Evolutionary conservation across 2,329 filamentous ascomycete species (phyloP).

Genomic region (Leptoxyphium fumago): DNA sequence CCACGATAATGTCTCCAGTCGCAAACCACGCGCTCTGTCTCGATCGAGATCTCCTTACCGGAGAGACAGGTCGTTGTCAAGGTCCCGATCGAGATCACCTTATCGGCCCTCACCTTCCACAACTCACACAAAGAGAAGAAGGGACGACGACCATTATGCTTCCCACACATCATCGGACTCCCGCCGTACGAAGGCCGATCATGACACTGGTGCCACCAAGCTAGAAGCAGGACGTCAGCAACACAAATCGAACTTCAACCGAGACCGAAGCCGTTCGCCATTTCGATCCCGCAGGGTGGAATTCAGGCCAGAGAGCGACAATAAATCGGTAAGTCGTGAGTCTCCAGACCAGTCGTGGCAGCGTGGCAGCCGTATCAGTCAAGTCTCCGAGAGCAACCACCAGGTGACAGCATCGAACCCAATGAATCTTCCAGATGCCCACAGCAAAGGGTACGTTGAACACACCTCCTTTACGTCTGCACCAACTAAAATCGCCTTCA

Average conservation of each 20-base stretch:
- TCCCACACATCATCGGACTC: slow-evolving; percentile 38
- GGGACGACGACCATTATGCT: slow-evolving; percentile 45
- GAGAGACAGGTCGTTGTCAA: slow-evolving; percentile 30
- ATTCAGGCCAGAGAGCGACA: slow-evolving; percentile 2
- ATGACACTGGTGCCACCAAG: slow-evolving; percentile 30
- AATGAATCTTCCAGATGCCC: too few species aligned
- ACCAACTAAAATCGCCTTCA: too few species aligned
- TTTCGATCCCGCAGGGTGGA: slow-evolving; percentile 5
- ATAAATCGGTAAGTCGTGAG: slow-evolving; percentile 4
- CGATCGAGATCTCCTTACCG: slow-evolving; percentile 37
- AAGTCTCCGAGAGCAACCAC: too few species aligned
- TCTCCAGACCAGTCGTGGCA: not conserved
- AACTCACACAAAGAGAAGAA: slow-evolving; percentile 48
- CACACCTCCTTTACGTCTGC: too few species aligned
- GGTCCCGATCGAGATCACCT: slow-evolving; percentile 16
- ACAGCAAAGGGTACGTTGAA: too few species aligned
- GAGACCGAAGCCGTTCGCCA: slow-evolving; percentile 14
- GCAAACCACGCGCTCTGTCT: slow-evolving; percentile 24
- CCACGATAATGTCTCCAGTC: slow-evolving; percentile 21
- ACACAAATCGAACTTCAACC: slow-evolving; percentile 3
- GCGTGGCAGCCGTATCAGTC: not conserved
- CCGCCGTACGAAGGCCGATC: slow-evolving; percentile 45
- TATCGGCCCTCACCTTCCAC: slow-evolving; percentile 21
- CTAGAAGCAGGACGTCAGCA: slow-evolving; percentile 15
- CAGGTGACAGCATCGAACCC: too few species aligned